phyloP scores from a whole-genome alignment of 345 rosid species.

The Boechera divaricarpa region DNA sequence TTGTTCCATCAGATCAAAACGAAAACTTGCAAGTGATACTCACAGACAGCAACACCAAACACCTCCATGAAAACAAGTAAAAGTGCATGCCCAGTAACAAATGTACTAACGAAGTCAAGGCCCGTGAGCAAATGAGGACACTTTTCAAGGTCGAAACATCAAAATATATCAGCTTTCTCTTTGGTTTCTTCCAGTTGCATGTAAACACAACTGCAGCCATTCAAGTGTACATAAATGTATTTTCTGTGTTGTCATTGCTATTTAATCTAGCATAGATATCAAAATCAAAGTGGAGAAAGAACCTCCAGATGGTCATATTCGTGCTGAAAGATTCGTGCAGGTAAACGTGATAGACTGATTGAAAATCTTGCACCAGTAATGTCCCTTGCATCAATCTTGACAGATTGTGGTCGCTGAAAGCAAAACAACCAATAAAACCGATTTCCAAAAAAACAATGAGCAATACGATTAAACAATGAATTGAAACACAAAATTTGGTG shows the following conservation, averaged over 20 bases:
- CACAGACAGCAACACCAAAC: constrained; percentile 12
- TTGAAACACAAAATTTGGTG: neutral
- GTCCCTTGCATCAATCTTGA: constrained; percentile 89
- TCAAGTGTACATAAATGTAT: neutral
- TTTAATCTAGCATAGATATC: constrained; percentile 20
- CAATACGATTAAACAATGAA: constrained; percentile 1
- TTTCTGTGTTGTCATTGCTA: neutral
- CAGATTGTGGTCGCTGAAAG: constrained; percentile 86
- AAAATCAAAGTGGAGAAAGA: constrained; percentile 30
- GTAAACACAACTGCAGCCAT: constrained; percentile 21
- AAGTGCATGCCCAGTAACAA: constrained; percentile 14
- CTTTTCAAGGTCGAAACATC: neutral
- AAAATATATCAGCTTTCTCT: neutral
- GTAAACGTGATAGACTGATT: constrained; percentile 74
- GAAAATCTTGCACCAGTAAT: constrained; percentile 71
- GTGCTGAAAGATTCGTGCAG: constrained; percentile 92
- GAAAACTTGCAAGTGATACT: constrained; percentile 17
- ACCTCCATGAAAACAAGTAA: constrained; percentile 20
- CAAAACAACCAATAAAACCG: constrained; percentile 2
- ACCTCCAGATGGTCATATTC: constrained; percentile 97
- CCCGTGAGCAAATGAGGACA: neutral
- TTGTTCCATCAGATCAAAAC: constrained; percentile 21
- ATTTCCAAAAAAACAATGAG: neutral
- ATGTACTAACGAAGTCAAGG: constrained; percentile 2
- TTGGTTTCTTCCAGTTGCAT: constrained; percentile 1